phyloP scores from a whole-genome alignment of 2,329 filamentous ascomycete genomes.

The Scytalidium sp. region DNA sequence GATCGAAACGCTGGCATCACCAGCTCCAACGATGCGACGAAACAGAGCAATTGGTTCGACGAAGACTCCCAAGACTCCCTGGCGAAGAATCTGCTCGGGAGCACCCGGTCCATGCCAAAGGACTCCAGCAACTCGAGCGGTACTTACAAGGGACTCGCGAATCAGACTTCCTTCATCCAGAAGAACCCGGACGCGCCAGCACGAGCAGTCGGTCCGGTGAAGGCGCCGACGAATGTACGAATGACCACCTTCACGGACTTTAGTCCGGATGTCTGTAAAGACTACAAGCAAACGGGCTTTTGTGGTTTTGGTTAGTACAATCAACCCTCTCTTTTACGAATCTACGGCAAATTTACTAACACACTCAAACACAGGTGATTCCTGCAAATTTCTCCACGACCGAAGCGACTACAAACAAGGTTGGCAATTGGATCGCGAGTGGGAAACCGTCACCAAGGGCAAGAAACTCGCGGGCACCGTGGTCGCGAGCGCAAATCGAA shows the following conservation, averaged over 20 bases:
- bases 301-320: conserved; percentile 22
- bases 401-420: conserved; percentile 82
- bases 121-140: conserved; percentile 50
- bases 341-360: conserved; percentile 65
- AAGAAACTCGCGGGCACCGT: conserved; percentile 60
- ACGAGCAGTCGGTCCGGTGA: conserved; percentile 77
- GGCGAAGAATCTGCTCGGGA: conserved; percentile 56
- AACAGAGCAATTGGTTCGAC: conserved; percentile 85
- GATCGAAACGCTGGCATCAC: conserved; percentile 62
- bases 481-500: conserved; percentile 27
- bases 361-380: conserved; percentile 31
- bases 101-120: conserved; percentile 40
- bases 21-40: conserved; percentile 82
- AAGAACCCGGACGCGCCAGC: conserved; percentile 74
- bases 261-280: conserved; percentile 91
- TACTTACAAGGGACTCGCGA: conserved; percentile 74
- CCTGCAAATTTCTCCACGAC: conserved; percentile 77
- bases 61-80: conserved; percentile 49
- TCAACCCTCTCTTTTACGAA: conserved; percentile 93
- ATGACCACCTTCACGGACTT: conserved; percentile 90
- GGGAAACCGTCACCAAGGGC: conserved; percentile 80
- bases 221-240: conserved; percentile 84
- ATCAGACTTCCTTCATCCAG: conserved; percentile 69
- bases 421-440: conserved; percentile 93
- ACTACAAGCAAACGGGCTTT: conserved; percentile 77